Conservation (phyloP, 768 basidiomycete species). For the Mycena galericulata region DNA sequence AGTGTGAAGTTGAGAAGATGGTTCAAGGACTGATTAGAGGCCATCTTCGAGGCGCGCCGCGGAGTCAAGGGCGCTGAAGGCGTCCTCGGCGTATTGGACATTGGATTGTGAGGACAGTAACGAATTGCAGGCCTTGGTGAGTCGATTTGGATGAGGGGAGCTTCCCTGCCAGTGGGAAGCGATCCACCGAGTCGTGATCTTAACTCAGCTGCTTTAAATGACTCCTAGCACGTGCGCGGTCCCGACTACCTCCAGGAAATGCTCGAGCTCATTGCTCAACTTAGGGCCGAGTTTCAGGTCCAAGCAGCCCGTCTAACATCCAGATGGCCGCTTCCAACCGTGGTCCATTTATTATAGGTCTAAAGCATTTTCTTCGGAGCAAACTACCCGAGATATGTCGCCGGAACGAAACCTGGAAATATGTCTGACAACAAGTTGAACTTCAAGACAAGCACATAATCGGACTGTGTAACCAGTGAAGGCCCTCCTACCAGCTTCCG, state of each 20-base stretch:
- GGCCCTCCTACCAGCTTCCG: no score
- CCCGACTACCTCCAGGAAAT: conserved; percentile 17
- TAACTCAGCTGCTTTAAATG: conserved; percentile 45
- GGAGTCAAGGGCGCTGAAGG: conserved; percentile 51
- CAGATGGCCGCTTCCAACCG: no score
- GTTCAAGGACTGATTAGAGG: conserved; percentile 73
- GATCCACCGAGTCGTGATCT: conserved; percentile 28
- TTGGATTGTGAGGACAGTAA: conserved; percentile 35
- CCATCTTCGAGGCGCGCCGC: conserved; percentile 77
- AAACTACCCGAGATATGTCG: no score
- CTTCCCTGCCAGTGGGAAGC: conserved; percentile 63
- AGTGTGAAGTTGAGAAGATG: conserved; percentile 95
- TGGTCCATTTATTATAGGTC: no score
- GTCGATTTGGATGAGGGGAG: conserved; percentile 43
- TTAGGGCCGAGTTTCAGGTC: no score
- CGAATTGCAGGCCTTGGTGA: conserved; percentile 15
- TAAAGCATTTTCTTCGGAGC: no score
- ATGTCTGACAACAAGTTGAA: no score
- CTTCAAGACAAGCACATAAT: no score
- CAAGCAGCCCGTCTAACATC: no score
- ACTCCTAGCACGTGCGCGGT: conserved; percentile 28
- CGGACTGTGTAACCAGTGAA: no score
- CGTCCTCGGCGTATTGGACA: conserved; percentile 52
- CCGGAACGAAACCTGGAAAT: no score
- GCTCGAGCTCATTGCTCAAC: not conserved